Conservation (phyloP, 2,329 filamentous ascomycete species). For the Scortechinia acanthostroma region DNA sequence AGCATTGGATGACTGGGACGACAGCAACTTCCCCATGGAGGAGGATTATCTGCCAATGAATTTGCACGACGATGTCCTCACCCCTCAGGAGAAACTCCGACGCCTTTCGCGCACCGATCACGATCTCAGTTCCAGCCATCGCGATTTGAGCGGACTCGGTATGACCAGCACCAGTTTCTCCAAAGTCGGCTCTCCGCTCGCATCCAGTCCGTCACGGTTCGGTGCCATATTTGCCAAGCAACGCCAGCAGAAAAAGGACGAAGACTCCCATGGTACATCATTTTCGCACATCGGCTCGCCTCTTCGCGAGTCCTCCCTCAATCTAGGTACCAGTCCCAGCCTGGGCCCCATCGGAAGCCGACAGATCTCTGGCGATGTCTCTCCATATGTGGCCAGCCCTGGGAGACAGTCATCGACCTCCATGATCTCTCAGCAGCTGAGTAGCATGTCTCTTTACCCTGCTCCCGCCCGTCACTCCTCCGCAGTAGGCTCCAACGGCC, state of each 20-base stretch:
- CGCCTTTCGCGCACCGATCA: constrained; percentile 14
- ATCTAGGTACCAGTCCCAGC: constrained; percentile 37
- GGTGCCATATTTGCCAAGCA: constrained; percentile 46
- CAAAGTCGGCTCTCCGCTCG: constrained; percentile 44
- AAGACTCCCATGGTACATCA: constrained; percentile 29
- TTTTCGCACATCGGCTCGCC: constrained; percentile 60
- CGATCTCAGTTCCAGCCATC: constrained; percentile 10
- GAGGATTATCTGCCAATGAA: constrained; percentile 53
- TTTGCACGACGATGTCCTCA: constrained; percentile 10
- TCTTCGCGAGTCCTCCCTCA: constrained; percentile 49
- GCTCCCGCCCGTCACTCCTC: constrained; percentile 22
- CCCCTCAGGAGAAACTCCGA: constrained; percentile 10
- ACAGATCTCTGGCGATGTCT: constrained; percentile 33
- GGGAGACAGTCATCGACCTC: constrained; percentile 49
- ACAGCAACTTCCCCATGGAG: constrained; percentile 48
- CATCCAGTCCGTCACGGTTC: constrained; percentile 55
- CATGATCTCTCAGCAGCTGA: constrained; percentile 52
- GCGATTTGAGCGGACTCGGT: constrained; percentile 26
- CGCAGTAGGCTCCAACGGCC: constrained; percentile 15
- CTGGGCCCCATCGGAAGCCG: constrained; percentile 38
- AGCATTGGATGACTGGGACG: constrained; percentile 48
- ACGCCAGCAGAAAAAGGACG: constrained; percentile 39
- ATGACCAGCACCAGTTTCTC: constrained; percentile 35
- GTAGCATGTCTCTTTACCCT: constrained; percentile 26
- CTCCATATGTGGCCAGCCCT: constrained; percentile 42